A percentile compares a stretch with the other conserved stretches of the same genome.
Conservation (phyloP, 805 yeast genomes). For the Hanseniaspora jakobsenii region DNA sequence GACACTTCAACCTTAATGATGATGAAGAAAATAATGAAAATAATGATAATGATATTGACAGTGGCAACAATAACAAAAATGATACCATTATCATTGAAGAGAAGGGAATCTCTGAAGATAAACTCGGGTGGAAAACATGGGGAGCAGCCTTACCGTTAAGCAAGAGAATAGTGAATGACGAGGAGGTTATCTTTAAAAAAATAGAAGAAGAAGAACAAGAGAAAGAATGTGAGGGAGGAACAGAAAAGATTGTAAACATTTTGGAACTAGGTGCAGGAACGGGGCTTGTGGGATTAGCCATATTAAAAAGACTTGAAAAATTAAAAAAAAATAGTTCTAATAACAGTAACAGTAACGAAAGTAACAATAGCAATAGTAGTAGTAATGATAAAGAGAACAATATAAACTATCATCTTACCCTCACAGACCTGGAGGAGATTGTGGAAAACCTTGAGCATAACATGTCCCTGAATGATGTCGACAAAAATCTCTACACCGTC, state of each 20-base stretch:
- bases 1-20: constrained; percentile 19
- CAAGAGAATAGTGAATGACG: constrained; percentile 33
- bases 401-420: constrained; percentile 31
- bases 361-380: no score
- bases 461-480: constrained; percentile 27
- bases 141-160: constrained; percentile 75
- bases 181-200: not conserved
- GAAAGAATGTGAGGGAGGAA: constrained; percentile 17
- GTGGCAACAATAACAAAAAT: no score
- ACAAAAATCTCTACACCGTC: constrained; percentile 26
- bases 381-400: no score
- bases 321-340: no score
- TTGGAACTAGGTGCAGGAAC: constrained; percentile 93
- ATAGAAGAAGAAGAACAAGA: constrained; percentile 11
- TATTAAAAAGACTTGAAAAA: constrained; percentile 29
- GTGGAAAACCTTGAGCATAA: constrained; percentile 55
- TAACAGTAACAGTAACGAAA: no score
- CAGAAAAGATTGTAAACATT: constrained; percentile 23
- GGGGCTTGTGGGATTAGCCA: constrained; percentile 72
- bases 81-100: constrained; percentile 39
- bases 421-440: constrained; percentile 76
- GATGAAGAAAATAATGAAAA: no score
- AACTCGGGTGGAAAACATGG: constrained; percentile 89
- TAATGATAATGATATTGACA: no score
- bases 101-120: constrained; percentile 78